Evolutionary conservation across 768 basidiomycete genomes (phyloP), one percentile per base, ranked within the genome.

Genomic region (Lactifluus rugatus): DNA sequence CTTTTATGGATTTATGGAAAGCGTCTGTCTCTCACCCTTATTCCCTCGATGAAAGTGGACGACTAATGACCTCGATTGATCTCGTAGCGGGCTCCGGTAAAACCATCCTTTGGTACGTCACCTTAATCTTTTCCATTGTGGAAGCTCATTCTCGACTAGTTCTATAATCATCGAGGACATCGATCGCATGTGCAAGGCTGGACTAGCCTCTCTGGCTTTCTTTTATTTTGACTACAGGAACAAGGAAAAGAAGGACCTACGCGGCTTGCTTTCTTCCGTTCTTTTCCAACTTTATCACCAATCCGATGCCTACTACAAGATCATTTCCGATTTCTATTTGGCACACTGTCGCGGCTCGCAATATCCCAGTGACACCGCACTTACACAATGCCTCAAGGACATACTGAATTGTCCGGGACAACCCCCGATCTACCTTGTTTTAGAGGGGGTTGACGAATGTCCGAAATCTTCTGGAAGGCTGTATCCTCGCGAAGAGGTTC

Each of bases 1-100:
- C 46, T 21, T 7, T 31, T 55, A 48, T 55, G 54, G 54, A 23
- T 55, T 11, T 25, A 39, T 21, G 54, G 46, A 47, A 55, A 55
- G 26, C 54, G 46, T 55, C 34, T 28, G 2, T 39, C 11, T 28
- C 28, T 32, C 19, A 11, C 10, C 2, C 11, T 1, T 32, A 16
- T 46, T 26, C 14, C 19, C 14, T 16, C 5, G 19, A 2, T 21
- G n/a, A 21, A 42, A 42, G 9, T 14, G 6, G 2, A 13, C 6
- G 11, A 23, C 28, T 32, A 14, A 32, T n/a, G 13, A 7, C 21
- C 13, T 45, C 41, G 2, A 21, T 17, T 53, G 2, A 21, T 17
- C 44, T 32, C 11, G 19, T 44, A 53, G 52, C 34, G 5, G 52
- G 52, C 6, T 42, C 41, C n/a, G 41, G 41, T 5, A 42, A 42